Percentiles rank a stretch among this genome's conserved stretches.
These are phyloP conservation scores for Fusarium penzigii DNA, from an alignment of 2,329 filamentous ascomycete species.

Conservation along the genomic window DNA sequence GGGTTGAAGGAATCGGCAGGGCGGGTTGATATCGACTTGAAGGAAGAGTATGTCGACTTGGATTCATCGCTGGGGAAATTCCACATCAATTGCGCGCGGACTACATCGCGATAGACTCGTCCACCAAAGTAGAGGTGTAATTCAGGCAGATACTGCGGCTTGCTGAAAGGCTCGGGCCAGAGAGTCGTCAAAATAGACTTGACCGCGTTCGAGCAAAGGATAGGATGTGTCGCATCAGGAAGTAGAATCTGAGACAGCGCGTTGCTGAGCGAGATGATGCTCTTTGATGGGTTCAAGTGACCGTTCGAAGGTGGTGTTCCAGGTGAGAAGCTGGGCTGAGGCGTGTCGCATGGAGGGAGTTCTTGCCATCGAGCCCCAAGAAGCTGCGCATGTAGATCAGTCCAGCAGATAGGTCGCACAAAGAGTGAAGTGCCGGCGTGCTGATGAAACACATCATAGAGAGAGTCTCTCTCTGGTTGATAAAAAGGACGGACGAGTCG, in stretches of 20 bases:
- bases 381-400: conserved; percentile 49
- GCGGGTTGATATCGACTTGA: conserved; percentile 40
- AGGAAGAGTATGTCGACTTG: conserved; percentile 33
- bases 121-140: conserved; percentile 52
- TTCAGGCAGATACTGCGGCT: conserved; percentile 37
- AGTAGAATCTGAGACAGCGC: conserved; percentile 47
- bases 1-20: conserved; percentile 33
- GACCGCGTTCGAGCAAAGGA: conserved; percentile 43
- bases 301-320: conserved; percentile 38
- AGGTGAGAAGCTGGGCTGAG: conserved; percentile 37
- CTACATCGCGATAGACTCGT: conserved; percentile 44
- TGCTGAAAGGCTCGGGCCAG: conserved; percentile 41
- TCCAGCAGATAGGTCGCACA: conserved; percentile 57
- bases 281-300: conserved; percentile 41
- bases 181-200: conserved; percentile 46
- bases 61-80: conserved; percentile 35
- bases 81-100: conserved; percentile 55
- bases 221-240: conserved; percentile 33
- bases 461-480: conserved; percentile 48
- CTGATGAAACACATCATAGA: conserved; percentile 54
- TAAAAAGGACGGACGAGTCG: conserved; percentile 34
- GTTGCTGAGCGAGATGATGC: conserved; percentile 44
- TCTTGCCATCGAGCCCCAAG: conserved; percentile 50
- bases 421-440: conserved; percentile 51
- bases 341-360: conserved; percentile 42